These are phyloP conservation scores for Boeremia lycopersici DNA, from an alignment of 2,329 filamentous ascomycete genomes.

Conservation along the genomic window DNA sequence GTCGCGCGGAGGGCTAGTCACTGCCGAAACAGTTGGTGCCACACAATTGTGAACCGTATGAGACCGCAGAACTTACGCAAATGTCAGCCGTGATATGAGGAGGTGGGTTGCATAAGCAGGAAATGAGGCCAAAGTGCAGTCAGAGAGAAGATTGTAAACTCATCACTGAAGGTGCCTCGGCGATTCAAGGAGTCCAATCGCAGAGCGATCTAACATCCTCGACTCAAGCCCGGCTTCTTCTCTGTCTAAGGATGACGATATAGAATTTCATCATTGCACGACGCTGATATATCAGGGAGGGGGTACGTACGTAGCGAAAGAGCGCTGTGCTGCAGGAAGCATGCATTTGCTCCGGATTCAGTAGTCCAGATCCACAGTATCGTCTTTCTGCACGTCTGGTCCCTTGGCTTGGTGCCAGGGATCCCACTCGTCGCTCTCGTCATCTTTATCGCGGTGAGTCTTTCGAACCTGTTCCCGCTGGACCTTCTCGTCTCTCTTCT, in stretches of 20 bases:
- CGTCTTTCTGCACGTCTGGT: constrained; percentile 49
- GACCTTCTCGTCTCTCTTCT: constrained; percentile 29
- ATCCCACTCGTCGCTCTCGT: constrained; percentile 50
- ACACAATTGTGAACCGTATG: neutral
- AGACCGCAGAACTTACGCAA: neutral
- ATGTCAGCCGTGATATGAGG: neutral
- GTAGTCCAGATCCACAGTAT: constrained; percentile 56
- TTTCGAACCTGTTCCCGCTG: constrained; percentile 27
- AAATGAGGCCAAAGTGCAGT: constrained; percentile 16
- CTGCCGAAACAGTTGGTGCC: neutral
- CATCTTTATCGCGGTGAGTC: constrained; percentile 20
- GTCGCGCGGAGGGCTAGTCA: no score
- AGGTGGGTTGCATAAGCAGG: neutral
- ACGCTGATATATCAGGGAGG: constrained; percentile 2
- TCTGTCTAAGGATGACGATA: constrained; percentile 99
- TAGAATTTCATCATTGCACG: constrained; percentile 77
- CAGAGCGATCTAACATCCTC: constrained; percentile 27
- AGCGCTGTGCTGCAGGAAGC: neutral
- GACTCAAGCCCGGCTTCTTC: constrained; percentile 32
- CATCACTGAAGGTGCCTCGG: constrained; percentile 33
- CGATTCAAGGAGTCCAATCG: constrained; percentile 29
- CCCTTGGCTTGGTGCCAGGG: constrained; percentile 53
- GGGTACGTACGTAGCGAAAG: constrained; percentile 1
- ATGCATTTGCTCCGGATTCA: constrained; percentile 24
- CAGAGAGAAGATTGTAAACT: constrained; percentile 49